These are phyloP conservation scores for Fraxinus greggii DNA, from an alignment of 305 asterid genomes.

Conservation along the genomic window DNA sequence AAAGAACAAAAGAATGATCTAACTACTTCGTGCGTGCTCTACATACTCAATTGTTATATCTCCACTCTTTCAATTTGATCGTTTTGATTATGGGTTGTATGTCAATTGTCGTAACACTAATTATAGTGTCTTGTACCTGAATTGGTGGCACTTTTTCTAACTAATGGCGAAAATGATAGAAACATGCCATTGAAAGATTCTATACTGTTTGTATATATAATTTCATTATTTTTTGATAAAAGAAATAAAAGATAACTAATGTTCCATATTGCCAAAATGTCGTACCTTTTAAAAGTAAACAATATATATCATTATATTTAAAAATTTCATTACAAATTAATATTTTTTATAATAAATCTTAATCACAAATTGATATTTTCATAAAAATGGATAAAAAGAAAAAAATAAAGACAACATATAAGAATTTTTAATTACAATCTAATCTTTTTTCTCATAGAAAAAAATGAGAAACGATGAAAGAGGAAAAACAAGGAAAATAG, in stretches of 20 bases:
- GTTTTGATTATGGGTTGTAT: not conserved
- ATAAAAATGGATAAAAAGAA: not conserved
- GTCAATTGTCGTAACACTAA: not conserved
- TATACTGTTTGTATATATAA: not conserved
- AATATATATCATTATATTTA: too few relatives aligned
- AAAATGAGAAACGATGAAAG: not conserved
- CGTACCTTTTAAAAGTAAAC: too few relatives aligned
- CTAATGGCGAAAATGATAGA: not conserved
- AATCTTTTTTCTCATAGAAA: too few relatives aligned
- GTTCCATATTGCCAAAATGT: too few relatives aligned
- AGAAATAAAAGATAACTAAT: not conserved
- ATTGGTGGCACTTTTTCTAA: not conserved
- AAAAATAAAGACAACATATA: too few relatives aligned
- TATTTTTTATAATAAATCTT: too few relatives aligned
- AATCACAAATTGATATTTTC: too few relatives aligned
- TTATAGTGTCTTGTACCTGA: not conserved
- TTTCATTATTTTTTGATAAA: too few relatives aligned
- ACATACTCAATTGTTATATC: not conserved
- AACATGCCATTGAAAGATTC: not conserved
- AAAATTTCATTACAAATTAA: too few relatives aligned
- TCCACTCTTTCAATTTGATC: not conserved
- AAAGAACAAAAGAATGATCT: not conserved
- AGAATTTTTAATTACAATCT: not conserved
- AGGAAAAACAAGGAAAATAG: not conserved
- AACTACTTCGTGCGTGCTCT: not conserved